Evolutionary conservation across 225 moss, liverwort and hornwort species (phyloP).

Genomic region (Climacium dendroides): DNA sequence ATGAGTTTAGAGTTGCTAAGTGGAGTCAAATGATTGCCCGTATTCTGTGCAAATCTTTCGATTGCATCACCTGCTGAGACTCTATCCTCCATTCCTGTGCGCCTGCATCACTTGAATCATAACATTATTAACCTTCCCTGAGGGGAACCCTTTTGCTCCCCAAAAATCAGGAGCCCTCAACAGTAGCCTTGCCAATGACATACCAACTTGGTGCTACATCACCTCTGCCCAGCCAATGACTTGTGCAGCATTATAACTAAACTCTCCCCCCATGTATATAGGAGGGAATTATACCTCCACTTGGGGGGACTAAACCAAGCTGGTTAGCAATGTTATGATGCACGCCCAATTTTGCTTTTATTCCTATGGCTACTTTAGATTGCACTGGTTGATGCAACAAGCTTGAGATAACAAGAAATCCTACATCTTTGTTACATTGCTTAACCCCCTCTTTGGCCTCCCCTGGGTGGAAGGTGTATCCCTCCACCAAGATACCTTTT

Average conservation of each 20-base stretch:
- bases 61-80: background rate
- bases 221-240: too few species aligned
- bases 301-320: too few species aligned
- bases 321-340: too few species aligned
- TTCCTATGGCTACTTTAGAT: background rate
- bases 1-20: background rate
- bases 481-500: background rate
- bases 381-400: background rate
- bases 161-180: too few species aligned
- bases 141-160: too few species aligned
- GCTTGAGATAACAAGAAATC: background rate
- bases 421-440: background rate
- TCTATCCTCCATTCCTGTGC: background rate
- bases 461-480: background rate
- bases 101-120: background rate
- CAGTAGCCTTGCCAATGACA: too few species aligned
- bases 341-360: background rate
- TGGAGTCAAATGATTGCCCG: background rate
- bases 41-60: background rate
- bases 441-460: background rate
- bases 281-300: too few species aligned
- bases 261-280: too few species aligned
- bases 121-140: too few species aligned
- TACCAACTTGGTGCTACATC: too few species aligned
- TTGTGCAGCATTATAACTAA: too few species aligned